These are phyloP conservation scores for Asclepias syriaca DNA, from an alignment of 257 asterid species.

Conservation along the genomic window DNA sequence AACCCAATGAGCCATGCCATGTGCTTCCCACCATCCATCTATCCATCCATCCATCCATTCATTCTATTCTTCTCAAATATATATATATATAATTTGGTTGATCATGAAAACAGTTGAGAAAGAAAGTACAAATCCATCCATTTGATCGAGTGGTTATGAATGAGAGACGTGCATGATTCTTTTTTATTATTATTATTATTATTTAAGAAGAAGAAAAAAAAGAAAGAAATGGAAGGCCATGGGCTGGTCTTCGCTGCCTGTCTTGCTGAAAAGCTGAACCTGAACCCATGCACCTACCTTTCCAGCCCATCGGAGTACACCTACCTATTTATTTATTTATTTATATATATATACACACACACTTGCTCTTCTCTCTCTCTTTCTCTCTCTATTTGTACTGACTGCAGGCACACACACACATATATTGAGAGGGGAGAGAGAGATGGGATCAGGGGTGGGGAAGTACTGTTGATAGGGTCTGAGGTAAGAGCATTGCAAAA, in stretches of 20 bases:
- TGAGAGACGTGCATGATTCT: constrained; percentile 9
- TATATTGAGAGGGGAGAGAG: too few species aligned
- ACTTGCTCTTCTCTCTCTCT: too few species aligned
- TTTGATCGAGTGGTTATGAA: not conserved
- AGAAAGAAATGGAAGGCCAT: constrained; percentile 13
- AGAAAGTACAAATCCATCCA: too few species aligned
- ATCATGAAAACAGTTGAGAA: too few species aligned
- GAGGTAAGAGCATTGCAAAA: too few species aligned
- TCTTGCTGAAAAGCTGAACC: constrained; percentile 38
- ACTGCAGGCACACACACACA: not conserved
- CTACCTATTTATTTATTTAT: not conserved
- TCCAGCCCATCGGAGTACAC: constrained; percentile 21
- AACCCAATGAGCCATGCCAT: constrained; percentile 44
- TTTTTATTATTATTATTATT: too few species aligned
- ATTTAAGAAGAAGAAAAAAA: too few species aligned
- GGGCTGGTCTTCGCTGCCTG: constrained; percentile 28
- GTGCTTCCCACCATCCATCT: constrained; percentile 70
- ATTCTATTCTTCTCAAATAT: too few species aligned
- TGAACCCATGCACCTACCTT: constrained; percentile 15
- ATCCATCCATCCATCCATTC: constrained; percentile 29
- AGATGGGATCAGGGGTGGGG: too few species aligned
- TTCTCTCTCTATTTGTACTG: too few species aligned
- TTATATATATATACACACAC: not conserved
- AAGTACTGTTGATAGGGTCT: too few species aligned
- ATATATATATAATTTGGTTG: too few species aligned